These are phyloP conservation scores for Helicocarpus griseus DNA, from an alignment of 2,329 filamentous ascomycete species.

Conservation along the genomic window DNA sequence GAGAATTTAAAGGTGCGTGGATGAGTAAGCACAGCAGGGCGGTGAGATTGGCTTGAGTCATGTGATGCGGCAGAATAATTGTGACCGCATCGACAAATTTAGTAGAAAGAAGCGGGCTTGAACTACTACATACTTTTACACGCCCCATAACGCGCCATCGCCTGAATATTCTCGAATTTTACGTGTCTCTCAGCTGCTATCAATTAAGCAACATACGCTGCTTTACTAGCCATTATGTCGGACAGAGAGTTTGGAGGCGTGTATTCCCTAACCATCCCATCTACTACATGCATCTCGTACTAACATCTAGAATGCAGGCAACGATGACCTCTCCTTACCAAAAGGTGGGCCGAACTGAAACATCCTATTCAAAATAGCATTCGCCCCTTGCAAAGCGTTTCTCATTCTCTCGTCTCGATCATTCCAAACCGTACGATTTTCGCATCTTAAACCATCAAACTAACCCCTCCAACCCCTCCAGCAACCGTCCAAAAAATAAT, in stretches of 20 bases:
- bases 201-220: background rate
- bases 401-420: background rate
- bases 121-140: background rate
- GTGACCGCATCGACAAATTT: background rate
- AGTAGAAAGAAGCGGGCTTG: background rate
- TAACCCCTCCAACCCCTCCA: conserved; percentile 24
- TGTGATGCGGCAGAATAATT: background rate
- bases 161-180: too few species aligned
- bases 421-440: background rate
- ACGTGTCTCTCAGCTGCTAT: too few species aligned
- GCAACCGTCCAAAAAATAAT: conserved; percentile 76
- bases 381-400: background rate
- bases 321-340: conserved; percentile 44
- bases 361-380: background rate
- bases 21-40: background rate
- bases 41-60: background rate
- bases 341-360: background rate
- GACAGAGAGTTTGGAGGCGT: conserved; percentile 46
- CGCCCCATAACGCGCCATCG: too few species aligned
- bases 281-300: background rate
- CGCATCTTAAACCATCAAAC: background rate
- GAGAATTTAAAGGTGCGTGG: background rate
- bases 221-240: conserved; percentile 34
- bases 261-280: conserved; percentile 13
- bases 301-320: conserved; percentile 28